A percentile compares a stretch with the other conserved stretches of the same genome.
Conservation (phyloP, 208 protist species). For the Trypanosoma cruzi region DNA sequence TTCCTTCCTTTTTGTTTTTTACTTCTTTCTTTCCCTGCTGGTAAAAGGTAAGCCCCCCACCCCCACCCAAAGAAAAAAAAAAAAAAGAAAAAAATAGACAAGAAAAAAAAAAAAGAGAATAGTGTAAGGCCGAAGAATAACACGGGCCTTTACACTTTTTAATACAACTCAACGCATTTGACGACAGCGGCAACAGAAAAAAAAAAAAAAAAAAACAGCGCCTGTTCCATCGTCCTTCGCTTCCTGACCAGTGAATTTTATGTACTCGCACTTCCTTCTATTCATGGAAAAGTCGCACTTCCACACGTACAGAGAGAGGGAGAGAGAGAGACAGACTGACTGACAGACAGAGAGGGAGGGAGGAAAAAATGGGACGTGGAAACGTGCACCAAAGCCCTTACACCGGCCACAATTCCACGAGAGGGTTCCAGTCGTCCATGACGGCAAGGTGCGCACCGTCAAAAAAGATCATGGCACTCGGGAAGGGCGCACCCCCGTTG, state of each 20-base stretch:
- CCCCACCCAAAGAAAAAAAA: background rate
- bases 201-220: background rate
- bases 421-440: conserved; percentile 67
- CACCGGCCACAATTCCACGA: conserved; percentile 45
- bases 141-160: no score
- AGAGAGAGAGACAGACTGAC: no score
- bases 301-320: background rate
- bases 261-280: background rate
- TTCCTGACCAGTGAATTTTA: no score
- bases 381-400: background rate
- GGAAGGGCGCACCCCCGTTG: conserved; percentile 63
- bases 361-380: no score
- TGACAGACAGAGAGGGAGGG: background rate
- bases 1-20: no score
- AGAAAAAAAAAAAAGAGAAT: background rate
- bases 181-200: background rate
- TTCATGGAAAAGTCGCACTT: no score
- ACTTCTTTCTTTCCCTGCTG: no score
- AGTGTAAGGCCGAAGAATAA: no score
- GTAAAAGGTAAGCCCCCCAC: no score
- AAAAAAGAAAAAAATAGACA: background rate
- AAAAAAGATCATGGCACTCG: conserved; percentile 56
- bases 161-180: background rate
- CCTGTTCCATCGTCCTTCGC: background rate
- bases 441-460: conserved; percentile 45